Conservation (phyloP, 768 basidiomycete genomes). For the Pulveroboletus sp. region DNA sequence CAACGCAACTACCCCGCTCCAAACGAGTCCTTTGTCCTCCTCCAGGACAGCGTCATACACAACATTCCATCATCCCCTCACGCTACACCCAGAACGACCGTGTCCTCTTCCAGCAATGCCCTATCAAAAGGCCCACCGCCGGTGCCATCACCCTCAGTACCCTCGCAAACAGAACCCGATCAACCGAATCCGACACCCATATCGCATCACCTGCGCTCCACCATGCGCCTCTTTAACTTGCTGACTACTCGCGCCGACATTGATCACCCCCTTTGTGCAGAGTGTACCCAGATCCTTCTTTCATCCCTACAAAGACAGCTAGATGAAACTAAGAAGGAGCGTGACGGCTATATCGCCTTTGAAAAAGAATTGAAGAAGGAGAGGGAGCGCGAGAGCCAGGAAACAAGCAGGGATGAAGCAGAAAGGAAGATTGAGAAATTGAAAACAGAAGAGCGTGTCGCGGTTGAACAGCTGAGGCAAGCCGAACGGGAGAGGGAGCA, state of each 20-base stretch:
- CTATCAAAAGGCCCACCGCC: conserved; percentile 24
- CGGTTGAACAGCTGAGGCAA: conserved; percentile 69
- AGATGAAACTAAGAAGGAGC: conserved; percentile 87
- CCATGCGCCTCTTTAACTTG: conserved; percentile 70
- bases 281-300: conserved; percentile 86
- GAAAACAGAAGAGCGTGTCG: conserved; percentile 63
- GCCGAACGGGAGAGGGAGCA: conserved; percentile 77
- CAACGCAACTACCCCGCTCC: conserved; percentile 55
- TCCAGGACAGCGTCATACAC: conserved; percentile 79
- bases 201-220: conserved; percentile 75
- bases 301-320: conserved; percentile 73
- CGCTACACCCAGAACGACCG: conserved; percentile 42
- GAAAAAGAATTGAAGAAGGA: conserved; percentile 86
- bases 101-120: conserved; percentile 34
- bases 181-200: conserved; percentile 68
- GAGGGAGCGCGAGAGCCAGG: conserved; percentile 67
- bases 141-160: conserved; percentile 24
- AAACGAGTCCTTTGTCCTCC: conserved; percentile 87
- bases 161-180: conserved; percentile 45
- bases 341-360: conserved; percentile 92
- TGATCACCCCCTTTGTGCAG: conserved; percentile 92
- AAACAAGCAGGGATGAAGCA: conserved; percentile 59
- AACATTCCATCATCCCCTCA: conserved; percentile 60
- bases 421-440: conserved; percentile 72
- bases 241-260: conserved; percentile 76